Base-by-base conservation (phyloP, 768 basidiomycete species). In the Bullera alba region DNA sequence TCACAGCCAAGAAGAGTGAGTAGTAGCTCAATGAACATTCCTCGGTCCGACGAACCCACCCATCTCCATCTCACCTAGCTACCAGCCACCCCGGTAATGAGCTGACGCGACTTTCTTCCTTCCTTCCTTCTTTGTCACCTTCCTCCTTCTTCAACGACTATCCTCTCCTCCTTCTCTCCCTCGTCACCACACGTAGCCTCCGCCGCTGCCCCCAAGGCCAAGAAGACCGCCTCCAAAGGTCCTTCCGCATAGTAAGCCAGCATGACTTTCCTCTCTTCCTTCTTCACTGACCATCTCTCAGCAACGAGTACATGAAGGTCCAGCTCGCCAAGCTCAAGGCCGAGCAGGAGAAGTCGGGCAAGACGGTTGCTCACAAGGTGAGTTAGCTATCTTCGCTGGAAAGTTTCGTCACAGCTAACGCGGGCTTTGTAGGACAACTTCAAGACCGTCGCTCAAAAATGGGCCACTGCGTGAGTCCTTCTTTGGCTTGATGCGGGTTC, bases 271-370 rank as follows among this genome's bases (percentile, higher is more conserved):
- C n/a, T 10, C 29, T 32, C 27, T 19, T 8, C 30, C 14, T 25
- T 23, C 14, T 37, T 5, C 41, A 30, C 41, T 48, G 35, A 52
- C 26, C 16, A n/a, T 28, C 14, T 23, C 30, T 27, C 53, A 68
- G 66, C 63, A 65, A 68, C 54, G 56, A 58, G 28, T 68, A 60
- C 66, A 68, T 68, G 66, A 68, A 68, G 56, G 61, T 65, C 44
- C 60, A 65, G 42, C 66, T 68, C 51, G 66, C 63, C 48, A 65
- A 68, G 53, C 60, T 68, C 59, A 68, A 65, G 61, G 63, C 58
- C 19, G 66, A 68, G 32, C 51, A 61, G 42, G 62, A 64, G 54
- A 67, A 67, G 54, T 34, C 60, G 23, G 64, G 60, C 42, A 67
- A 64, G 54, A 64, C 57, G 48, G 46, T 45, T 48, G 60, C 56